phyloP scores from a whole-genome alignment of 345 rosid genomes.

The Bruguiera parviflora region DNA sequence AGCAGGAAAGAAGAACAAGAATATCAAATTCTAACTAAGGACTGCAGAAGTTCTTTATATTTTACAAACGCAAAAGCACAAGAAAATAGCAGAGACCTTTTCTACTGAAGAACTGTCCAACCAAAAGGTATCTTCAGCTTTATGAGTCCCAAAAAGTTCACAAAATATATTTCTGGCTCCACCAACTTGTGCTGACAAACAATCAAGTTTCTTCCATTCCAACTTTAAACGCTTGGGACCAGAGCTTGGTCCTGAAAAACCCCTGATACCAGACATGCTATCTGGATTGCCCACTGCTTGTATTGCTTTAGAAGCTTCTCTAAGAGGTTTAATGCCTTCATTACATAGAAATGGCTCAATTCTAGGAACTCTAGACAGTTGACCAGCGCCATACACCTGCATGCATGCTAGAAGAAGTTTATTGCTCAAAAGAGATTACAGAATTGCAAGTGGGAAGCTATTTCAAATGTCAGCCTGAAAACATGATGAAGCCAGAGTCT shows the following conservation, averaged over 20 bases:
- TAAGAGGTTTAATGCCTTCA: conserved; percentile 25
- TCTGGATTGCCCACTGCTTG: conserved; percentile 28
- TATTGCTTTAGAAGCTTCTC: conserved; percentile 25
- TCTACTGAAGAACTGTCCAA: conserved; percentile 91
- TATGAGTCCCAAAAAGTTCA: conserved; percentile 49
- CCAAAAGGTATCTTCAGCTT: conserved; percentile 82
- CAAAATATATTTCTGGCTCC: conserved; percentile 73
- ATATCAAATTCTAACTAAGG: not conserved
- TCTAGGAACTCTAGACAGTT: conserved; percentile 40
- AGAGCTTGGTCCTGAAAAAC: conserved; percentile 24
- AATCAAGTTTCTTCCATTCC: conserved; percentile 75
- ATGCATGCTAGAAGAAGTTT: conserved; percentile 62
- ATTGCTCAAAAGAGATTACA: conserved; percentile 49
- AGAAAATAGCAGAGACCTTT: conserved; percentile 49
- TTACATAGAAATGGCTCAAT: conserved; percentile 25
- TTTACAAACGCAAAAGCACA: not conserved
- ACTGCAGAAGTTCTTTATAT: not conserved
- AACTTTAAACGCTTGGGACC: conserved; percentile 47
- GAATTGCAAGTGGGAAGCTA: conserved; percentile 1
- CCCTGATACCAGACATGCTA: conserved; percentile 32
- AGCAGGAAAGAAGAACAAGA: conserved; percentile 8
- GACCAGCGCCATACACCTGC: conserved; percentile 61
- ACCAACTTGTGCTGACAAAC: conserved; percentile 56
- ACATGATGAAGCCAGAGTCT: not conserved
- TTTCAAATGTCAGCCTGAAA: not conserved